Percentiles rank a stretch among this genome's conserved stretches.
These are phyloP conservation scores for Galerina marginata DNA, from an alignment of 768 basidiomycete genomes.

Conservation along the genomic window DNA sequence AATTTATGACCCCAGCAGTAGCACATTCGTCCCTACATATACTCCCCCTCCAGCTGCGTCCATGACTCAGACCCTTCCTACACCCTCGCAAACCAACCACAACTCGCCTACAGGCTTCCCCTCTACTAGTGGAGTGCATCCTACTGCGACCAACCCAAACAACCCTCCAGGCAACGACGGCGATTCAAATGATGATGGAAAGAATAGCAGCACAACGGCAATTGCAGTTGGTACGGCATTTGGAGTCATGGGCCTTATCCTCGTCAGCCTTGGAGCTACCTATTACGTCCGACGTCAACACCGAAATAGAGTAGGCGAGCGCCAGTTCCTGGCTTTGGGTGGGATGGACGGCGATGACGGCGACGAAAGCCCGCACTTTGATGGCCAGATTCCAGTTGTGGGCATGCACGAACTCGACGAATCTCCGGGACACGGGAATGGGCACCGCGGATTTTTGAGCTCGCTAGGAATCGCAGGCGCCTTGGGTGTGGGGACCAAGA, in stretches of 20 bases:
- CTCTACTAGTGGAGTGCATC: background rate
- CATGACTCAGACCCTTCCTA: slow-evolving; percentile 39
- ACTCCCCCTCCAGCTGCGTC: slow-evolving; percentile 35
- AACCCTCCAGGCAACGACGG: slow-evolving; percentile 13
- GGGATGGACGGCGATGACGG: slow-evolving; percentile 37
- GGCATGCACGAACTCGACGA: slow-evolving; percentile 23
- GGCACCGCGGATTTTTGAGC: slow-evolving; percentile 21
- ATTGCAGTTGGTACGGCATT: slow-evolving; percentile 70
- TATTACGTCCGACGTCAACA: slow-evolving; percentile 51
- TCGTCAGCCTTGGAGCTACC: slow-evolving; percentile 41
- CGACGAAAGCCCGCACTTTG: slow-evolving; percentile 35
- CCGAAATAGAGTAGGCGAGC: slow-evolving; percentile 22
- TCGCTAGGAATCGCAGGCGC: slow-evolving; percentile 36
- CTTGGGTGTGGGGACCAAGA: slow-evolving; percentile 35
- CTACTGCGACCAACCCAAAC: slow-evolving; percentile 19
- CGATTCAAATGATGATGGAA: slow-evolving; percentile 19
- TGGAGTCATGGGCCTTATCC: slow-evolving; percentile 61
- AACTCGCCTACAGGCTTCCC: background rate
- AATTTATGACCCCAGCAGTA: slow-evolving; percentile 54
- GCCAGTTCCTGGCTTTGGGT: slow-evolving; percentile 34
- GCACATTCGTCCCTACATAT: slow-evolving; percentile 48
- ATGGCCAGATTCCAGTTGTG: slow-evolving; percentile 37
- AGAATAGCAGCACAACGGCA: slow-evolving; percentile 38
- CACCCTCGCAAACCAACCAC: slow-evolving; percentile 34
- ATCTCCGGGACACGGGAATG: slow-evolving; percentile 5